Evolutionary conservation across 257 asterid genomes (phyloP).

Genomic region (Capsicum chinense): DNA sequence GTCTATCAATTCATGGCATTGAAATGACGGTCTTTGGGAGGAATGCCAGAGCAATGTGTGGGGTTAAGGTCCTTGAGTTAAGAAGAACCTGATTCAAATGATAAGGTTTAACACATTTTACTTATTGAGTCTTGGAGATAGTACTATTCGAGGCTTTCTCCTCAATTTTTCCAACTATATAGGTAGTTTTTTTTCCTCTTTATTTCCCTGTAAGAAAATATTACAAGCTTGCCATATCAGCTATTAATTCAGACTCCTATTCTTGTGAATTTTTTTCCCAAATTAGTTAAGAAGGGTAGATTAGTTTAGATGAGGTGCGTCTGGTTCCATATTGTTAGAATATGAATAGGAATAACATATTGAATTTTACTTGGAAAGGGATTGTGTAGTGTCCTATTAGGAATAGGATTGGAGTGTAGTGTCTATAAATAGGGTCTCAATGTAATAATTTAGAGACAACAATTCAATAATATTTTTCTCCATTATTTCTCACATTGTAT

Average conservation of each 20-base stretch:
- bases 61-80: background rate
- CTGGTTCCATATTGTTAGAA: too few relatives aligned
- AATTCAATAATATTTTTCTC: too few relatives aligned
- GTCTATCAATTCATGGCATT: background rate
- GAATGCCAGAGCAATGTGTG: background rate
- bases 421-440: too few relatives aligned
- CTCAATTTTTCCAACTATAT: background rate
- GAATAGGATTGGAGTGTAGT: too few relatives aligned
- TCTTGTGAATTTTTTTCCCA: background rate
- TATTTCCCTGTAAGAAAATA: background rate
- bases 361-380: too few relatives aligned
- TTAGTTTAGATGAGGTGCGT: background rate
- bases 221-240: background rate
- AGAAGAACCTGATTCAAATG: background rate
- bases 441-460: too few relatives aligned
- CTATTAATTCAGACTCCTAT: background rate
- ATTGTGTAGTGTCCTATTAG: too few relatives aligned
- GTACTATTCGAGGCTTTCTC: background rate
- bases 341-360: too few relatives aligned
- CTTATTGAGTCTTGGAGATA: background rate
- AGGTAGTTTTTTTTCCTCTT: background rate
- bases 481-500: too few relatives aligned
- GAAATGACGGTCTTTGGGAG: slow-evolving; percentile 1
- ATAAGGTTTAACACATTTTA: slow-evolving; percentile 11
- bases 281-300: slow-evolving; percentile 3